A percentile compares a stretch with the other conserved stretches of the same genome.
phyloP scores from a whole-genome alignment of 192 early-diverging fungal genomes.

The Podila minutissima region DNA sequence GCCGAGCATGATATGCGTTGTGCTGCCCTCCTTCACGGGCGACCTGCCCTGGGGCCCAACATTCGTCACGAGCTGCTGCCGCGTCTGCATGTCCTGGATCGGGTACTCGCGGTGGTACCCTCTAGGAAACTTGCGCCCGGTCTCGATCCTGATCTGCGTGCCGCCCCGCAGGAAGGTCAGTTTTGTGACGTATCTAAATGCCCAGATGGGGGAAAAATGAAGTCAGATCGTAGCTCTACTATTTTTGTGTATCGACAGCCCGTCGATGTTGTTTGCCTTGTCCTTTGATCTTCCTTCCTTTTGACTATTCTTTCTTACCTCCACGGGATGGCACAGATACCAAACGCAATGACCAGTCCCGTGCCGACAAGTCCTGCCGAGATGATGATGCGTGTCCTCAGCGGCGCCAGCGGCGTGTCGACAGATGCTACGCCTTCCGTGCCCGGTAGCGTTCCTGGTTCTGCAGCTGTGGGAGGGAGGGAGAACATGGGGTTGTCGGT shows the following conservation, averaged over 20 bases:
- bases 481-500: constrained; percentile 49
- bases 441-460: constrained; percentile 33
- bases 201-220: not conserved
- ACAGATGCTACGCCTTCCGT: constrained; percentile 35
- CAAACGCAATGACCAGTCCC: constrained; percentile 45
- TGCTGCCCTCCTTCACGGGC: constrained; percentile 35
- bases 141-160: constrained; percentile 44
- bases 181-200: constrained; percentile 39
- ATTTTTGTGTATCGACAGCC: not conserved
- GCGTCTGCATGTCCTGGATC: constrained; percentile 49
- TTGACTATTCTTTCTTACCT: constrained; percentile 6
- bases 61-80: constrained; percentile 34
- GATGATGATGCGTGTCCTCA: constrained; percentile 39
- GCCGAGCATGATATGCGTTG: constrained; percentile 42
- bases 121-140: constrained; percentile 39
- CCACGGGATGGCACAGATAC: constrained; percentile 50
- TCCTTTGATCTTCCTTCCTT: not conserved
- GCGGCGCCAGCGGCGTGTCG: constrained; percentile 33
- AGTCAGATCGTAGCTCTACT: too few species aligned
- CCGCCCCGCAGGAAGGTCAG: constrained; percentile 38
- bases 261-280: not conserved
- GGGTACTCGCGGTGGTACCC: constrained; percentile 42
- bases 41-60: constrained; percentile 40
- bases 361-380: constrained; percentile 44
- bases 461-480: constrained; percentile 6